Percentiles rank a stretch among this genome's conserved stretches.
These are phyloP conservation scores for Diaporthe caulivora DNA, from an alignment of 2,329 filamentous ascomycete species.

Conservation along the genomic window DNA sequence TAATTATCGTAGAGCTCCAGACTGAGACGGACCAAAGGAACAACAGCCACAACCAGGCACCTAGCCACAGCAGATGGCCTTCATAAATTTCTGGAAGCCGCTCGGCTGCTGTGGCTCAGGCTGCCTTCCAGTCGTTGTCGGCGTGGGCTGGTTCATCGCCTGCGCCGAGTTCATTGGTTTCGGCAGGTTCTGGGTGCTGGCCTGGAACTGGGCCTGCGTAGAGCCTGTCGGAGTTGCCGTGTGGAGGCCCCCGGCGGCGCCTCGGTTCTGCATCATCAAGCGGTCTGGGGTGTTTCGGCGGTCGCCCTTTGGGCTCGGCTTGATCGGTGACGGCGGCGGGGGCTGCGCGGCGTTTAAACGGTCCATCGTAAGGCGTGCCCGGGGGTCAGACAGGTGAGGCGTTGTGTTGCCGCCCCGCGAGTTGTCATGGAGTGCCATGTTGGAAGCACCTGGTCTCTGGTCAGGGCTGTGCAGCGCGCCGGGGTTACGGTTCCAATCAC, in stretches of 20 bases:
- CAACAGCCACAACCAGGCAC: slow-evolving; percentile 42
- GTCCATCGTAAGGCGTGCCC: slow-evolving; percentile 78
- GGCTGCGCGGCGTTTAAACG: slow-evolving; percentile 96
- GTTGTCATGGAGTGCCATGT: slow-evolving; percentile 84
- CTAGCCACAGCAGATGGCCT: slow-evolving; percentile 90
- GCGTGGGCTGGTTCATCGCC: slow-evolving; percentile 68
- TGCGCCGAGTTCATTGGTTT: slow-evolving; percentile 72
- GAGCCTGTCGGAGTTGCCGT: slow-evolving; percentile 88
- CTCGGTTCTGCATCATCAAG: slow-evolving; percentile 81
- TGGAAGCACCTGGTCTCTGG: slow-evolving; percentile 82
- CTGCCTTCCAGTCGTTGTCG: slow-evolving; percentile 63
- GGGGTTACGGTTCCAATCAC: slow-evolving; percentile 76
- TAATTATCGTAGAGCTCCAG: slow-evolving; percentile 23
- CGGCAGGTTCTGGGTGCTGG: slow-evolving; percentile 89
- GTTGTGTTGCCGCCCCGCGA: slow-evolving; percentile 75
- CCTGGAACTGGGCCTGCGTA: slow-evolving; percentile 96
- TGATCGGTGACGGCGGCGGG: slow-evolving; percentile 87
- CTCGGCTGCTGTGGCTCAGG: slow-evolving; percentile 78
- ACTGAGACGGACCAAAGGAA: slow-evolving; percentile 34
- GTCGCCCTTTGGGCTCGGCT: slow-evolving; percentile 79
- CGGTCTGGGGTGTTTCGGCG: slow-evolving; percentile 84
- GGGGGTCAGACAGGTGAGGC: slow-evolving; percentile 68
- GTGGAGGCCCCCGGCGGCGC: slow-evolving; percentile 79
- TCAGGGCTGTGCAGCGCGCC: slow-evolving; percentile 81
- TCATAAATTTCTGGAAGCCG: slow-evolving; percentile 93